phyloP scores from a whole-genome alignment of 768 basidiomycete genomes.

The Kwoniella heveanensis region DNA sequence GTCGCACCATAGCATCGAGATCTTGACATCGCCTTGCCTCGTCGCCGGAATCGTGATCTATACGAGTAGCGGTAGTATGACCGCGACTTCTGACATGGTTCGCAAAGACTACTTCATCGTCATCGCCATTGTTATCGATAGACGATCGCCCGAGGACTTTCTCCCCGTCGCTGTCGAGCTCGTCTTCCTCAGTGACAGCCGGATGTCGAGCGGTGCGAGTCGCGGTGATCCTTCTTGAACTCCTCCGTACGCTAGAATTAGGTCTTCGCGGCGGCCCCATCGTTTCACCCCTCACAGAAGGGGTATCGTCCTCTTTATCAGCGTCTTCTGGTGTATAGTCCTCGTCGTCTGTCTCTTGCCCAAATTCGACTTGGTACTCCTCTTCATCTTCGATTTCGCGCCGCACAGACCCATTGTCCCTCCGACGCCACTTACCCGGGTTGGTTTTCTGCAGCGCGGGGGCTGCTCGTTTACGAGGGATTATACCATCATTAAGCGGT shows the following conservation, averaged over 20 bases:
- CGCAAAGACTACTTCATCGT: too few species aligned
- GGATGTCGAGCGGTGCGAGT: too few species aligned
- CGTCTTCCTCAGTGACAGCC: too few species aligned
- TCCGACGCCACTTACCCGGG: neutral
- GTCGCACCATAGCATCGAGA: too few species aligned
- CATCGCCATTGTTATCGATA: too few species aligned
- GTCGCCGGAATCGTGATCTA: too few species aligned
- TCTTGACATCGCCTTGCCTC: too few species aligned
- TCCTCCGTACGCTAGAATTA: neutral
- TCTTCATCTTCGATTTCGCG: neutral
- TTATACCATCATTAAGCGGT: too few species aligned
- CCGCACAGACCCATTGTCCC: neutral
- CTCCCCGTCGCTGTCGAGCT: too few species aligned
- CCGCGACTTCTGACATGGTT: too few species aligned
- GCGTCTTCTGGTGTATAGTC: neutral
- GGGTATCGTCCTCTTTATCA: neutral
- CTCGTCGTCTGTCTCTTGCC: neutral
- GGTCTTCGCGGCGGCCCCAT: neutral
- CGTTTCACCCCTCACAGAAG: neutral
- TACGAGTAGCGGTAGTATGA: too few species aligned
- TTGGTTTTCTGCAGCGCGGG: neutral
- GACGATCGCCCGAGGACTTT: too few species aligned
- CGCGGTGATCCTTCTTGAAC: neutral
- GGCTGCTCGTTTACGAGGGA: neutral
- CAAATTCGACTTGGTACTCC: neutral